Evolutionary conservation across 2,329 filamentous ascomycete species (phyloP).

Genomic region (Colletotrichum siamense): DNA sequence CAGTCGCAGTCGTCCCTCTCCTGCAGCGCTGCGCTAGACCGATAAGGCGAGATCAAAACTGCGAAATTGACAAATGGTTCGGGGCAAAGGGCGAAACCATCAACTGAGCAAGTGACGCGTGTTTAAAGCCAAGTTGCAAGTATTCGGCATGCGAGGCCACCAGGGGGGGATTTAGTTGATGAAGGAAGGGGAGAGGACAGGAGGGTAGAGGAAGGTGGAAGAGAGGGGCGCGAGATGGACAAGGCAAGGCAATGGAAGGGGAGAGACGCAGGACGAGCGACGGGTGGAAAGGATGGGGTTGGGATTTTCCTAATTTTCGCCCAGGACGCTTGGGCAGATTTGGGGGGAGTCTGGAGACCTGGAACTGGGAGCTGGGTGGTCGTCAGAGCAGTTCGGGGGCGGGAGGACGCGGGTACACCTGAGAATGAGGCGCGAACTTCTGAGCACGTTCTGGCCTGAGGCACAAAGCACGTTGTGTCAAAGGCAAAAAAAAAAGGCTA

Average conservation of each 20-base stretch:
- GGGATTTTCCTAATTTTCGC: slow-evolving; percentile 29
- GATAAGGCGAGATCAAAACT: slow-evolving; percentile 12
- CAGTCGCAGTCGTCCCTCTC: background rate
- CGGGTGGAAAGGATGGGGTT: slow-evolving; percentile 28
- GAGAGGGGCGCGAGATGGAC: slow-evolving; percentile 12
- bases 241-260: slow-evolving; percentile 12
- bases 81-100: slow-evolving; percentile 19
- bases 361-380: background rate
- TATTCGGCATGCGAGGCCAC: slow-evolving; percentile 17
- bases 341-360: slow-evolving; percentile 18
- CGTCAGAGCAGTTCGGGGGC: background rate
- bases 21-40: slow-evolving; percentile 22
- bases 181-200: slow-evolving; percentile 7
- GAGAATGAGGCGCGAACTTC: slow-evolving; percentile 20
- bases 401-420: slow-evolving; percentile 7
- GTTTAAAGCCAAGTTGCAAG: slow-evolving; percentile 7
- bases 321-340: slow-evolving; percentile 23
- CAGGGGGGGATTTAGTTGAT: slow-evolving; percentile 5
- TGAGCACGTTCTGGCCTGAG: slow-evolving; percentile 21
- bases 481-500: background rate
- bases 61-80: slow-evolving; percentile 21
- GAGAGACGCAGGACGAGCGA: slow-evolving; percentile 6
- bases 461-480: background rate
- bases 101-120: slow-evolving; percentile 14
- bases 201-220: background rate